Percentiles rank a stretch among this genome's conserved stretches.
Conservation (phyloP, 805 yeast genomes). For the Starmerella bombi region DNA sequence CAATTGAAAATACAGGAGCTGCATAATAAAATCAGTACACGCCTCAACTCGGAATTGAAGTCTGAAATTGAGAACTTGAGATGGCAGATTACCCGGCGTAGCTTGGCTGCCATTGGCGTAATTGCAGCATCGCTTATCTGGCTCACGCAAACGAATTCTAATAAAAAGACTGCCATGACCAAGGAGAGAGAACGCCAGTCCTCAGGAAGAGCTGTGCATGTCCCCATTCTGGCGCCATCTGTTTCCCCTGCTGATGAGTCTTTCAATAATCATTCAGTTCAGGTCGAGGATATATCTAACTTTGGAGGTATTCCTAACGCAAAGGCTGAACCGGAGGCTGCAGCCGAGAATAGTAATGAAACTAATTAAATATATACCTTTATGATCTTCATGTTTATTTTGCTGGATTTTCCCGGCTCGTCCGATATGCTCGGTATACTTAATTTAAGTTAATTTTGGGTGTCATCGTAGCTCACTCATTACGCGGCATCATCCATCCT, state of each 20-base stretch:
- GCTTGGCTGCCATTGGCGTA: slow-evolving; percentile 59
- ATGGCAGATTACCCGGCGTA: slow-evolving; percentile 88
- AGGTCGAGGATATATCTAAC: slow-evolving; percentile 3
- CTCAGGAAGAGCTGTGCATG: slow-evolving; percentile 9
- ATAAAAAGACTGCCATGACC: slow-evolving; percentile 20
- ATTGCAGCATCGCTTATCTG: slow-evolving; percentile 46
- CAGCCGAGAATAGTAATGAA: neutral
- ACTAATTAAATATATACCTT: neutral
- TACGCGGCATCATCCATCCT: slow-evolving; percentile 56
- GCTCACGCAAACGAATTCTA: slow-evolving; percentile 31
- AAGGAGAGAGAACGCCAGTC: slow-evolving; percentile 14
- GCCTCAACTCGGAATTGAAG: slow-evolving; percentile 65
- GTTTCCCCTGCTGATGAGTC: slow-evolving; percentile 8
- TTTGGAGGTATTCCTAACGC: neutral
- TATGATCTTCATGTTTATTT: neutral
- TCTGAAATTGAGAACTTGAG: slow-evolving; percentile 78
- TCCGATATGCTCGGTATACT: too few relatives aligned
- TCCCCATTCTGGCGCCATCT: slow-evolving; percentile 16
- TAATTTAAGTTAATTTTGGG: too few relatives aligned
- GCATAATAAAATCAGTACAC: slow-evolving; percentile 70
- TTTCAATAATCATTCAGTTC: neutral
- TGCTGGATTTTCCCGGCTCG: too few relatives aligned
- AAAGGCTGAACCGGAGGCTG: too few relatives aligned
- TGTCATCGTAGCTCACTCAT: too few relatives aligned
- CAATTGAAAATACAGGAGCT: slow-evolving; percentile 66